These are phyloP conservation scores for Phaeophleospora eucalypticola DNA, from an alignment of 2,329 filamentous ascomycete species.

Conservation along the genomic window DNA sequence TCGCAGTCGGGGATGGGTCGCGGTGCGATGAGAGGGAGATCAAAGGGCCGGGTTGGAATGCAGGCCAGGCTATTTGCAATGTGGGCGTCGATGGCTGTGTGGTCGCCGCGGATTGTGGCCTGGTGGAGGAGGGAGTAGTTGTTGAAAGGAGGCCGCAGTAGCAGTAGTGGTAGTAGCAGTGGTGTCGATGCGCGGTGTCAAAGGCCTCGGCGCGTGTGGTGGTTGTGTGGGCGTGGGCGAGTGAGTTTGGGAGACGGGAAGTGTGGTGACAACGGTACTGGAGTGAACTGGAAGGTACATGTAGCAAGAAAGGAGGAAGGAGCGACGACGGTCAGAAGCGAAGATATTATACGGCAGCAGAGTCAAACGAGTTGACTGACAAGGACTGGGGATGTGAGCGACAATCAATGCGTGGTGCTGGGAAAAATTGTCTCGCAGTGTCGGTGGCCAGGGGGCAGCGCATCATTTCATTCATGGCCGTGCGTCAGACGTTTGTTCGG, in stretches of 20 bases:
- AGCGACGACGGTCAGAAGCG: slow-evolving; percentile 5
- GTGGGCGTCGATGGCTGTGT: slow-evolving; percentile 10
- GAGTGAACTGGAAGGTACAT: slow-evolving; percentile 1
- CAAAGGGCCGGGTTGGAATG: slow-evolving; percentile 8
- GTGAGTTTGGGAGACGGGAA: not conserved
- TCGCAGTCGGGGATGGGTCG: not conserved
- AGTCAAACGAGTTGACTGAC: slow-evolving; percentile 6
- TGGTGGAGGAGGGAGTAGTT: not conserved
- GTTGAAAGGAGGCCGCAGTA: no score
- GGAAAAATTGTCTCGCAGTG: not conserved
- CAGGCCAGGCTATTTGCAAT: slow-evolving; percentile 18
- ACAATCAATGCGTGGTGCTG: slow-evolving; percentile 7
- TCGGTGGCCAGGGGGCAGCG: not conserved
- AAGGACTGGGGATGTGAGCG: slow-evolving; percentile 3
- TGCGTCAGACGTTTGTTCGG: not conserved
- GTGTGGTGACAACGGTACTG: not conserved
- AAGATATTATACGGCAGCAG: not conserved
- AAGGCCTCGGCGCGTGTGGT: not conserved
- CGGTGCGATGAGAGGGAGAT: not conserved
- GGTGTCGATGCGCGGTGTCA: not conserved
- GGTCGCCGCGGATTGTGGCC: slow-evolving; percentile 1
- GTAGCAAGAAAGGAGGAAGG: no score
- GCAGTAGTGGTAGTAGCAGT: not conserved
- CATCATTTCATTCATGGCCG: not conserved
- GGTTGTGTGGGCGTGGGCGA: no score